phyloP scores from a whole-genome alignment of 2,329 filamentous ascomycete genomes.

The Fusarium sp. region DNA sequence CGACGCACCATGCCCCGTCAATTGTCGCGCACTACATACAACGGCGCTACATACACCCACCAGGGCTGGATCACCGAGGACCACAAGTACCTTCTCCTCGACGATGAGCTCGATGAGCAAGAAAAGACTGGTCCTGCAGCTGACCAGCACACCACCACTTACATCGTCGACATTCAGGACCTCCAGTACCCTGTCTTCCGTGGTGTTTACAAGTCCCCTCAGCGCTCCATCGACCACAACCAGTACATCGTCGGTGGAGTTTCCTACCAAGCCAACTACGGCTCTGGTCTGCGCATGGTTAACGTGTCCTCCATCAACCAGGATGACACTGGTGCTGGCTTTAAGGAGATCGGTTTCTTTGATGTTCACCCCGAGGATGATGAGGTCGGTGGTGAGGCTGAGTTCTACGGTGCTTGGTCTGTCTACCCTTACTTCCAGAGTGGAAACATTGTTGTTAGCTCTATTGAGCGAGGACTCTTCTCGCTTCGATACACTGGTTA shows the following conservation, averaged over 20 bases:
- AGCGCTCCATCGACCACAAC: conserved; percentile 15
- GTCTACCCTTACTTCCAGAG: conserved; percentile 60
- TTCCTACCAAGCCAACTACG: conserved; percentile 14
- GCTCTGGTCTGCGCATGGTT: conserved; percentile 6
- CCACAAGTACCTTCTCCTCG: conserved; percentile 58
- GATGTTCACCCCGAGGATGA: conserved; percentile 40
- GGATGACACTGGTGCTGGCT: conserved; percentile 1
- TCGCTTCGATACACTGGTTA: conserved; percentile 12
- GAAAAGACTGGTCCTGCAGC: conserved; percentile 54
- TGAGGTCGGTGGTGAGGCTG: conserved; percentile 56
- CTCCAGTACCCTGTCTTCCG: conserved; percentile 54
- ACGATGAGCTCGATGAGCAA: conserved; percentile 66
- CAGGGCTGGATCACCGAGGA: conserved; percentile 65
- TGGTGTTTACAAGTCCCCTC: conserved; percentile 18
- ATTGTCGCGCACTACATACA: conserved; percentile 15
- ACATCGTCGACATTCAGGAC: conserved; percentile 60
- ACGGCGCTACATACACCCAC: conserved; percentile 50
- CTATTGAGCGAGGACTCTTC: conserved; percentile 55
- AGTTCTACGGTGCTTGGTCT: conserved; percentile 59
- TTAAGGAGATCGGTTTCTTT: conserved; percentile 16
- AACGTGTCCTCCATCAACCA: conserved; percentile 8
- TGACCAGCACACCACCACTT: conserved; percentile 59
- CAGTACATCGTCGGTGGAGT: conserved; percentile 7
- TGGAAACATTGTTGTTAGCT: conserved; percentile 61
- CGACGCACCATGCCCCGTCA: conserved; percentile 15